These are phyloP conservation scores for Leccinum imitatum DNA, from an alignment of 768 basidiomycete genomes.

Conservation along the genomic window DNA sequence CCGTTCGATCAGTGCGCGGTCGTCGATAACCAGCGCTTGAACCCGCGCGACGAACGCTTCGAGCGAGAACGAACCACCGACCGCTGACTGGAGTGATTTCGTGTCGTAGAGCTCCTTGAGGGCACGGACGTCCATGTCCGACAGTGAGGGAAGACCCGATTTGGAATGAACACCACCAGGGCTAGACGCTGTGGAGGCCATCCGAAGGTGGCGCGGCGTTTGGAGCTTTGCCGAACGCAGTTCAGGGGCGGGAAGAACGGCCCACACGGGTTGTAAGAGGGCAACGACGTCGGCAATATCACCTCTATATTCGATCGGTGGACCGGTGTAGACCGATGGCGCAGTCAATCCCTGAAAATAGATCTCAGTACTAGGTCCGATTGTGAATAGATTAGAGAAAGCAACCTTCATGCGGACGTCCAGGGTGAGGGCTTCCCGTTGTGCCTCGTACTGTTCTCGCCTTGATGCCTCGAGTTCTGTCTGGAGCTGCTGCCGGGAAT, in stretches of 20 bases:
- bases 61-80: slow-evolving; percentile 51
- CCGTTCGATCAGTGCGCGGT: slow-evolving; percentile 80
- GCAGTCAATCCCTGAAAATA: slow-evolving; percentile 23
- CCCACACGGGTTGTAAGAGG: slow-evolving; percentile 74
- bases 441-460: slow-evolving; percentile 50
- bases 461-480: slow-evolving; percentile 55
- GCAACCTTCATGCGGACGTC: slow-evolving; percentile 41
- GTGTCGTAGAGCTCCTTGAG: slow-evolving; percentile 77
- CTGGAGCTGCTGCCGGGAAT: slow-evolving; percentile 49
- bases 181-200: slow-evolving; percentile 41
- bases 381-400: not conserved
- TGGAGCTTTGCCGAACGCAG: slow-evolving; percentile 67
- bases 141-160: slow-evolving; percentile 52
- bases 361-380: slow-evolving; percentile 1
- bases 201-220: slow-evolving; percentile 47
- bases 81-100: slow-evolving; percentile 32
- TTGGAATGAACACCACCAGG: slow-evolving; percentile 30
- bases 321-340: slow-evolving; percentile 24
- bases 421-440: slow-evolving; percentile 38
- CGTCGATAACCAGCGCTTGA: slow-evolving; percentile 79
- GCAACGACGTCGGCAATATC: slow-evolving; percentile 57
- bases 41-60: slow-evolving; percentile 79
- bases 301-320: slow-evolving; percentile 32
- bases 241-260: slow-evolving; percentile 80
- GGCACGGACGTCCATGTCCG: slow-evolving; percentile 82